phyloP scores from a whole-genome alignment of 108 stramenopile genomes.

The Skeletonema tropicum region DNA sequence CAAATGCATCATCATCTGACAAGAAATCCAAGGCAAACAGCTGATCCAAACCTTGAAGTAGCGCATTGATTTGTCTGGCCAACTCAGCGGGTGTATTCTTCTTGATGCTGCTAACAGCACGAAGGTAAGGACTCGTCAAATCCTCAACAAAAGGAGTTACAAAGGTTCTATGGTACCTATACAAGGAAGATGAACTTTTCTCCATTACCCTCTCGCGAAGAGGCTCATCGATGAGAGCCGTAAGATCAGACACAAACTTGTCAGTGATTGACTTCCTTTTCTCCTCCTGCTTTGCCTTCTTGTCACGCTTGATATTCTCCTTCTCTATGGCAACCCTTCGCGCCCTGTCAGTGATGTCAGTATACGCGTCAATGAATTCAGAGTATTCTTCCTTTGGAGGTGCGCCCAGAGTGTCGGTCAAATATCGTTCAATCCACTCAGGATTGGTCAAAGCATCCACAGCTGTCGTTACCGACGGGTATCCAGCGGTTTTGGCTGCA shows the following conservation, averaged over 20 bases:
- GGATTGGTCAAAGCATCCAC: background rate
- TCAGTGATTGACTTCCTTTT: background rate
- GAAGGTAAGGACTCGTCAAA: background rate
- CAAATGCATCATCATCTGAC: constrained; percentile 14
- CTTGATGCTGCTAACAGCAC: background rate
- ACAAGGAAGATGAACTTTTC: background rate
- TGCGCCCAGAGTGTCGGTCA: background rate
- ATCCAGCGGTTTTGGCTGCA: background rate
- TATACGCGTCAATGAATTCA: constrained; percentile 10
- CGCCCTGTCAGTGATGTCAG: background rate
- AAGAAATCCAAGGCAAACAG: background rate
- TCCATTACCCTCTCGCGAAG: background rate
- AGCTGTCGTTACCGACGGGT: background rate
- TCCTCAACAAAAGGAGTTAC: background rate
- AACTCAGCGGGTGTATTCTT: background rate
- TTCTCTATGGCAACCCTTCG: constrained; percentile 1
- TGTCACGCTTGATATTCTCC: background rate
- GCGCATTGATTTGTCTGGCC: background rate
- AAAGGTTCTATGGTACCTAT: background rate
- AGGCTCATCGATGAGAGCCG: background rate
- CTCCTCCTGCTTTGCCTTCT: background rate
- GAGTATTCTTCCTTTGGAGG: constrained; percentile 2
- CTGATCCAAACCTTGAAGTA: background rate
- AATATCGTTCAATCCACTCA: background rate
- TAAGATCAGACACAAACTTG: background rate